These are phyloP conservation scores for Marasmius fiardii DNA, from an alignment of 1,284 basidiomycete species.

Conservation along the genomic window DNA sequence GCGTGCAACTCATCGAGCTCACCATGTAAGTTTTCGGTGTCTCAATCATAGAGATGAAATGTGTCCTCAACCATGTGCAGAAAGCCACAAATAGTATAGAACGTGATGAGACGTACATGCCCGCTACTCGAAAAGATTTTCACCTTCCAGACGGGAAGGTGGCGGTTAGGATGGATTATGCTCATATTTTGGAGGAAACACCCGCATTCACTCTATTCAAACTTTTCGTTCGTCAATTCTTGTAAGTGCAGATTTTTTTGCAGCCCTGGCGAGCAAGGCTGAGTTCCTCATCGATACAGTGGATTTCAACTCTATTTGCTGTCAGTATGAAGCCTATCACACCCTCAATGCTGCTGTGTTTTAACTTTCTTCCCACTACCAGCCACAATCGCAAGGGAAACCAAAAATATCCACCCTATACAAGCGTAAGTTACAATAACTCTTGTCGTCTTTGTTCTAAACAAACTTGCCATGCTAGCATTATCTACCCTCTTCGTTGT, in stretches of 20 bases:
- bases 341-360: too few species aligned
- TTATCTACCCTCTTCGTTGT: conserved; percentile 27
- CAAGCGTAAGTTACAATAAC: conserved; percentile 22
- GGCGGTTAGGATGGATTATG: conserved; percentile 29
- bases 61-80: conserved; percentile 19
- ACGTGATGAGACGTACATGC: conserved; percentile 33
- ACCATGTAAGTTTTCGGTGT: conserved; percentile 36
- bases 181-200: conserved; percentile 43
- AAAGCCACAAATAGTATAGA: conserved; percentile 43
- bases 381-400: conserved; percentile 32
- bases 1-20: conserved; percentile 53
- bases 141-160: conserved; percentile 25
- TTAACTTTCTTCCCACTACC: not conserved
- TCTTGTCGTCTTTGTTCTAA: not conserved
- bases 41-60: conserved; percentile 3
- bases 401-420: conserved; percentile 29
- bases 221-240: conserved; percentile 48
- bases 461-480: conserved; percentile 20
- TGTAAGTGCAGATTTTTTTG: conserved; percentile 23
- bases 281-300: conserved; percentile 26
- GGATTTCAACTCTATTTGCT: conserved; percentile 33
- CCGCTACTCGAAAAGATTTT: conserved; percentile 25
- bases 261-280: conserved; percentile 13
- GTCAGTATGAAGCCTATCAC: conserved; percentile 17
- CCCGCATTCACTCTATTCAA: conserved; percentile 54